Evolutionary conservation across 805 yeast species (phyloP), one percentile per base, ranked within the genome.

Genomic region (Ogataea thermomethanolica): DNA sequence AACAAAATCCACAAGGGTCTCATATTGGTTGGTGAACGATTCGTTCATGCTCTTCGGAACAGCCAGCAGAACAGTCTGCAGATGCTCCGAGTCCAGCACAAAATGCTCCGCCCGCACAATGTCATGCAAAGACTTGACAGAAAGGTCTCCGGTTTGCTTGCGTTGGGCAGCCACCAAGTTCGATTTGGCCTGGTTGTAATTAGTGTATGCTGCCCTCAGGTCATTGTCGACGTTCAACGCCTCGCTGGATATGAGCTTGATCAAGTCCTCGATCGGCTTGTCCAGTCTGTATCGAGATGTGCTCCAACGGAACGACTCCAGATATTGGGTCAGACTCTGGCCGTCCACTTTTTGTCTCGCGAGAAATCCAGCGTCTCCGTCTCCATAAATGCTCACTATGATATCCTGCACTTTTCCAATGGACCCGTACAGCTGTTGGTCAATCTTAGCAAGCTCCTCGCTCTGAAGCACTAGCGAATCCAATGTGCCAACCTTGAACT

Each of bases 401-500:
- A 87, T 76, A 51, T 93, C 99, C 39, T 84, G 73, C 24, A 84
- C 78, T 63, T 95, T 95, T 20, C 68, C 59, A 10, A 89, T 78
- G 6, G 93, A 76, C 7, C 71, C 66, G 30, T 74, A 76, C 58
- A 91, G 73, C 63, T 87, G 93, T n/a, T 69, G 67, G 65, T 93
- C 99, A 40, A 82, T 67, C 60, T 88, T 90, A 29, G 77, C 68
- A 43, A 93, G 73, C 56, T 91, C 98, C 56, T 93, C 99, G 61
- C 90, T 79, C 64, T 90, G 90, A 53, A 84, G 80, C 39, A 93
- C 95, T 45, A 93, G 73, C 23, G 89, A 82, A 64, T 93, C 99
- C 58, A 93, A 74, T 9, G 98, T 90, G 22, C 97, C 97, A 48
- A 93, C 87, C 63, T 93, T 91, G 65, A 93, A 91, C 46, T 73